phyloP scores from a whole-genome alignment of 805 yeast species.

The Yarrowia divulgata region DNA sequence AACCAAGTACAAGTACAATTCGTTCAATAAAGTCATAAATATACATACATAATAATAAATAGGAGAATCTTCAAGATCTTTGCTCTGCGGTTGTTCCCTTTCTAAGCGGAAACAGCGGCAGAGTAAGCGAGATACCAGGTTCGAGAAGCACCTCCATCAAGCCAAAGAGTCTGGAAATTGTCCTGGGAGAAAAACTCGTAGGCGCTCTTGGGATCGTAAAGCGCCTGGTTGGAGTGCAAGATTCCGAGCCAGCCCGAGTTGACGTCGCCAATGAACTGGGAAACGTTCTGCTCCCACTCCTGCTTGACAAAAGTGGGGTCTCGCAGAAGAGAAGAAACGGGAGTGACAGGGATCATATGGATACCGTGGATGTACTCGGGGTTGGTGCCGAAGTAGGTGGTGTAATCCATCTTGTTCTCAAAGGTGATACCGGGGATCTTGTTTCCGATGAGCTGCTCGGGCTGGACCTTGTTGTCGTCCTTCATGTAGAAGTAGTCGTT shows the following conservation, averaged over 20 bases:
- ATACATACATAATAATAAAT: constrained; percentile 19
- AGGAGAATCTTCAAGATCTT: constrained; percentile 6
- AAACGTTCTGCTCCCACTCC: constrained; percentile 67
- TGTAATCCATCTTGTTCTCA: constrained; percentile 76
- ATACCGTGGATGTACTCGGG: constrained; percentile 78
- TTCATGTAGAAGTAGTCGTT: constrained; percentile 61
- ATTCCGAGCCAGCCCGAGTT: constrained; percentile 67
- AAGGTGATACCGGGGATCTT: constrained; percentile 79
- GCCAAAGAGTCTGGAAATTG: constrained; percentile 60
- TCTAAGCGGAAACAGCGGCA: constrained; percentile 50
- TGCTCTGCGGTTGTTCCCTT: background rate
- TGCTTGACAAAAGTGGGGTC: constrained; percentile 57
- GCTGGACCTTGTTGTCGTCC: constrained; percentile 61
- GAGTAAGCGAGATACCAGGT: constrained; percentile 86
- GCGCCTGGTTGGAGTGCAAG: constrained; percentile 74
- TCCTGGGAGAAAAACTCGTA: constrained; percentile 66
- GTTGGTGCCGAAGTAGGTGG: constrained; percentile 73
- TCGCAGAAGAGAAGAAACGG: constrained; percentile 64
- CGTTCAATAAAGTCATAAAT: background rate
- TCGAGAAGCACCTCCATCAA: constrained; percentile 85
- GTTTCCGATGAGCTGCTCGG: constrained; percentile 62
- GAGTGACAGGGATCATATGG: constrained; percentile 79
- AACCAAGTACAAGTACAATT: too few relatives aligned
- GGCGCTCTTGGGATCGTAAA: constrained; percentile 70
- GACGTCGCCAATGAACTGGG: constrained; percentile 57